Conservation (phyloP, 2,329 filamentous ascomycete species). For the Grosmannia penicillata region DNA sequence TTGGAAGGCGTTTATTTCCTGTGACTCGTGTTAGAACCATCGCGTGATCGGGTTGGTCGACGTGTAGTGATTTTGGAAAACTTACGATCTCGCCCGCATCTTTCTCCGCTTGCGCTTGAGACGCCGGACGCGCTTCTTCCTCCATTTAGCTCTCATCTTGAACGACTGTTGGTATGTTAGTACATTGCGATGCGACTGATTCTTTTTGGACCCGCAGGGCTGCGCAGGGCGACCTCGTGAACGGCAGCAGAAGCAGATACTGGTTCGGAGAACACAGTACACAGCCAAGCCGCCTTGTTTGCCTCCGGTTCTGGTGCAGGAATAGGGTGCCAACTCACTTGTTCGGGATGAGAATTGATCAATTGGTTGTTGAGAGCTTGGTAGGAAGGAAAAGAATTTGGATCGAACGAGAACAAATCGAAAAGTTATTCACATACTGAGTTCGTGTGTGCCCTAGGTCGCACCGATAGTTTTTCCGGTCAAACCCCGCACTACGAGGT, state of each 20-base stretch:
- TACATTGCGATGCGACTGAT: no score
- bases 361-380: conserved; percentile 25
- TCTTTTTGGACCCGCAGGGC: no score
- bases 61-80: no score
- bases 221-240: no score
- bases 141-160: conserved; percentile 94
- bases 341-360: conserved; percentile 29
- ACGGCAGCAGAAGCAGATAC: background rate
- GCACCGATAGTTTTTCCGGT: conserved; percentile 9
- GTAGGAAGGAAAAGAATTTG: conserved; percentile 5
- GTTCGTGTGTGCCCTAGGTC: conserved; percentile 11
- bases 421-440: conserved; percentile 5
- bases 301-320: background rate
- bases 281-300: background rate
- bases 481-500: conserved; percentile 4
- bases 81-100: conserved; percentile 95
- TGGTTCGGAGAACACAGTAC: background rate
- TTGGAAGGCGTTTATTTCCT: conserved; percentile 6
- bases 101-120: conserved; percentile 99
- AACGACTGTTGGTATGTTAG: conserved; percentile 21
- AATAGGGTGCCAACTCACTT: conserved; percentile 10
- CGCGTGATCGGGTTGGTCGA: background rate
- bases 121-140: conserved; percentile 98
- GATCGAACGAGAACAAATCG: conserved; percentile 3
- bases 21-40: background rate